Base-by-base conservation (phyloP, 2,329 filamentous ascomycete species). In the Graphilbum ipis-grandicollis region DNA sequence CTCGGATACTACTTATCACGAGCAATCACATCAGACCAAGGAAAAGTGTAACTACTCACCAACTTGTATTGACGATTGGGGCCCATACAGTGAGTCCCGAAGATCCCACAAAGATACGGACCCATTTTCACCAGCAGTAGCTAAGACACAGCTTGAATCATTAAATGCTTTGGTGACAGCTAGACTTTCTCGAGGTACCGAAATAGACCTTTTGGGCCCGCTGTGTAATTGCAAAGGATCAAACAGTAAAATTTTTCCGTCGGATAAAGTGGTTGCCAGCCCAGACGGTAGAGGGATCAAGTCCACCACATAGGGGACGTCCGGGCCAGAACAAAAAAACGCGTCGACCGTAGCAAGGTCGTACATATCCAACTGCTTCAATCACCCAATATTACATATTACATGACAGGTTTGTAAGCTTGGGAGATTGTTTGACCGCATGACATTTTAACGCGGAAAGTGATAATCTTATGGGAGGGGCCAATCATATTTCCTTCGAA, bases 61-160 rank as follows among this genome's bases (percentile, higher is more conserved):
- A 21, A 70, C 56, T 52, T 65, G 62, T 42, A 58, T 56, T 9
- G 60, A 56, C 6, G 62, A 62, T 38, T 56, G 52, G 4, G 59
- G 31, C 4, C 35, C 58, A 22, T 49, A 49, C 9, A 46, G 47
- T 1, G 53, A 47, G 9, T 62, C 56, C 23, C 76, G 63, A 44
- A 75, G 49, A 56, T 84, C 79, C 73, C 75, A 79, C 34, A 79
- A 56, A 0, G 60, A 66, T 10, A 84, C 66, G 9, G 63, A 59
- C 8, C 81, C 80, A 50, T 85, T 75, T 51, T 79, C 70, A 33
- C 81, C 81, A 1, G 78, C 71, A 0, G 80, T 85, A 41, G 70
- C 71, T 6, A 84, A 60, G 17, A 75, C 50, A 5, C 63, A 65
- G 21, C 62, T 62, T 17, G 53, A 54, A 5, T 55, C 56, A 41